Evolutionary conservation across 345 rosid genomes (phyloP), one percentile per base, ranked within the genome.

Genomic region (thale cress (Arabidopsis thaliana)): DNA sequence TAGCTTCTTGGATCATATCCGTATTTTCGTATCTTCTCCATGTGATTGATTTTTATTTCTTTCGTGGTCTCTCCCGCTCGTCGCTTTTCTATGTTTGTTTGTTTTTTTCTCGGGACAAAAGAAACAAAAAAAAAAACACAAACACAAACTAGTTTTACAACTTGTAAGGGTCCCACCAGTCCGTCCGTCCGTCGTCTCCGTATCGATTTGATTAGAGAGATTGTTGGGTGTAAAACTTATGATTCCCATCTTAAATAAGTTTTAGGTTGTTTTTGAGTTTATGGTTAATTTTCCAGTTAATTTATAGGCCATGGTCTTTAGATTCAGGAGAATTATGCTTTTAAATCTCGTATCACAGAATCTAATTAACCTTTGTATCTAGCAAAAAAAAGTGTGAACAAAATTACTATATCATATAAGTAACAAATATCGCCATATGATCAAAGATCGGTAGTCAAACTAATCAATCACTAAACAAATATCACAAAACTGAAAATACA

Each of bases 1-100:
- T 33, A 85, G 72, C 48, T 91, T 91, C 59, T 64, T 91, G 78
- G 96, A 91, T 44, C 91, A 91, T 73, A 88, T 91, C 63, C 84
- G 84, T 16, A 73, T 63, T 24, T 90, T 89, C 45, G 78, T 89
- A 1, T 77, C 87, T 34, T 81, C 91, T 44, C 59, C 85, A n/a
- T 75, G 69, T 58, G 82, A 82, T 40, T 82, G 64, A 78, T 71
- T 69, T 24, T 38, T 0, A 55, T 77, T 69, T 37, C 68, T 13
- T 13, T 56, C 44, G 30, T 28, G 30, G 30, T 16, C 50, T 14
- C 25, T 50, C 52, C 34, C 48, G 41, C 42, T 46, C 53, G 25
- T 25, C 12, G 11, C 67, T 41, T 53, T 13, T 11, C 7, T 14
- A 5, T 45, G 49, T 45, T n/a, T 42, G 7, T 42, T 41, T 46